phyloP scores from a whole-genome alignment of 768 basidiomycete species.

The Boletus pseudopeckii region DNA sequence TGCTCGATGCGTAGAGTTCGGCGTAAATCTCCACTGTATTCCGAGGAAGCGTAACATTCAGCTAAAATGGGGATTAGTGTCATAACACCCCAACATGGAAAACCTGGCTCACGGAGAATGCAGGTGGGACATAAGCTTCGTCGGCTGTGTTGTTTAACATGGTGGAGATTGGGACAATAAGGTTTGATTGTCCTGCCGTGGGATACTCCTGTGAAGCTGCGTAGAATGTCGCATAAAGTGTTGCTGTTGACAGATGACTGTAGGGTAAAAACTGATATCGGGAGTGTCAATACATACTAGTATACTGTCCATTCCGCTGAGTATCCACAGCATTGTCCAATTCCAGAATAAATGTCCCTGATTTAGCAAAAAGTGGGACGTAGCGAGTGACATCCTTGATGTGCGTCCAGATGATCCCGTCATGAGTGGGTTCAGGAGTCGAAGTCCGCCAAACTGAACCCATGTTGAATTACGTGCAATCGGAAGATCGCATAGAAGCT shows the following conservation, averaged over 20 bases:
- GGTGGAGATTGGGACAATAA: constrained; percentile 70
- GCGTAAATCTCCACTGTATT: constrained; percentile 67
- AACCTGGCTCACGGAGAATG: constrained; percentile 52
- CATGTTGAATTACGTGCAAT: neutral
- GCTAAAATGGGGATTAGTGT: constrained; percentile 32
- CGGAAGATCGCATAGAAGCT: neutral
- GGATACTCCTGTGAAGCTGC: constrained; percentile 54
- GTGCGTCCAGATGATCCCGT: constrained; percentile 77
- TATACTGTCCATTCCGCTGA: constrained; percentile 63
- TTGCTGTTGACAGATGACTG: constrained; percentile 40
- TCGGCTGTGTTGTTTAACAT: constrained; percentile 60
- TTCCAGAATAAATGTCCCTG: constrained; percentile 69
- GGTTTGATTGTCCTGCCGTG: constrained; percentile 55
- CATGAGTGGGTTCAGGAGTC: constrained; percentile 67
- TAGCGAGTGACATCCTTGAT: constrained; percentile 75
- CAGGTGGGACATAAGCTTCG: constrained; percentile 72
- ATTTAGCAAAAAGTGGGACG: constrained; percentile 62
- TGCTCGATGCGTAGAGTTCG: constrained; percentile 70
- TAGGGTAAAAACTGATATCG: neutral
- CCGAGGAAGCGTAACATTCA: constrained; percentile 64
- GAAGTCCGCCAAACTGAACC: constrained; percentile 72
- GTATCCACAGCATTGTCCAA: constrained; percentile 64
- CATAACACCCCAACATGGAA: neutral
- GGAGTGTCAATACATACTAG: constrained; percentile 41
- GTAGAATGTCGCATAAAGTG: constrained; percentile 69